Evolutionary conservation across 768 basidiomycete genomes (phyloP).

Genomic region (Fistulinella prunicolor): DNA sequence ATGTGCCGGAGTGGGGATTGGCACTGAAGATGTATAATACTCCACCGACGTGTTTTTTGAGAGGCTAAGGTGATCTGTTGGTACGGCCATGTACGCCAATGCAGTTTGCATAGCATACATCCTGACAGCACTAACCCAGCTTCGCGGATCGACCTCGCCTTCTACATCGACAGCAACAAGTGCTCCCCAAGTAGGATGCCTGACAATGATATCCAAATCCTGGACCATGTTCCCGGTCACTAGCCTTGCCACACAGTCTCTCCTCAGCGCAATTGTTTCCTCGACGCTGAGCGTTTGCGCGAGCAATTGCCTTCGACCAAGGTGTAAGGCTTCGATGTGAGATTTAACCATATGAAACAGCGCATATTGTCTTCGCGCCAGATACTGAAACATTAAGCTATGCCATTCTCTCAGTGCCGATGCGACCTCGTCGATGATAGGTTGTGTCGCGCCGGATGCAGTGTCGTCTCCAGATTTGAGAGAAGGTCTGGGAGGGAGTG

Average conservation of each 20-base stretch:
- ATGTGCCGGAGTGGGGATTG: constrained; percentile 59
- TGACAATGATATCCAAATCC: constrained; percentile 92
- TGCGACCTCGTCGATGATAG: constrained; percentile 96
- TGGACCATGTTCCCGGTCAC: constrained; percentile 91
- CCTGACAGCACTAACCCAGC: constrained; percentile 84
- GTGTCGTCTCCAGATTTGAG: constrained; percentile 96
- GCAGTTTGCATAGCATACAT: constrained; percentile 91
- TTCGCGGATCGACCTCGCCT: constrained; percentile 73
- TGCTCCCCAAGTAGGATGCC: constrained; percentile 88
- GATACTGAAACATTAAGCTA: constrained; percentile 85
- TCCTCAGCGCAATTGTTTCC: constrained; percentile 76
- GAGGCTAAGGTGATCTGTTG: constrained; percentile 38
- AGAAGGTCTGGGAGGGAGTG: constrained; percentile 86
- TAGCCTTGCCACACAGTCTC: constrained; percentile 83
- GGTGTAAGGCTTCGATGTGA: constrained; percentile 88
- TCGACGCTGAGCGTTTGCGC: constrained; percentile 84
- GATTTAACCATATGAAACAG: constrained; percentile 83
- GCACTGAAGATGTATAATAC: constrained; percentile 38
- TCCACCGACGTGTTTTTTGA: constrained; percentile 38
- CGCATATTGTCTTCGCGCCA: constrained; percentile 84
- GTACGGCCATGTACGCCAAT: constrained; percentile 70
- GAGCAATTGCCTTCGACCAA: constrained; percentile 87
- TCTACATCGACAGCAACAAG: constrained; percentile 90
- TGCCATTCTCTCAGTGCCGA: constrained; percentile 97
- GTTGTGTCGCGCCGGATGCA: constrained; percentile 73